Percentiles rank a stretch among this genome's conserved stretches.
phyloP scores from a whole-genome alignment of 257 asterid species.

The Cinchona pubescens region DNA sequence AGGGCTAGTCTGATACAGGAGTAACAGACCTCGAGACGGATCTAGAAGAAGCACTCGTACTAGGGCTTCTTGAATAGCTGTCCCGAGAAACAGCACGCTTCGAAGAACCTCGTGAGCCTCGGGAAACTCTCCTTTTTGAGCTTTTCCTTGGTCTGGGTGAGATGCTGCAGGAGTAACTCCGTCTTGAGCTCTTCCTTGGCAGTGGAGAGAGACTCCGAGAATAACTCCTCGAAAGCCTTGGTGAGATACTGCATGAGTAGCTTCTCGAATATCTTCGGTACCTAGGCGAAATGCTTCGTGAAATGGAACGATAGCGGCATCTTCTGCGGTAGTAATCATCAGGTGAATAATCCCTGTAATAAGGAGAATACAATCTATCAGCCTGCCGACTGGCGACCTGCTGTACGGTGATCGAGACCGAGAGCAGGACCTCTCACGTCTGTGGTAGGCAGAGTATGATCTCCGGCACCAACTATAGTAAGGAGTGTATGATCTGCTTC shows the following conservation, averaged over 20 bases:
- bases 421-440: constrained; percentile 52
- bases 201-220: constrained; percentile 46
- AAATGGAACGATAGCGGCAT: constrained; percentile 19
- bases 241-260: too few species aligned
- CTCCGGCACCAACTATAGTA: constrained; percentile 1
- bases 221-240: too few species aligned
- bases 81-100: constrained; percentile 25
- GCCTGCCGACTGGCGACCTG: constrained; percentile 46
- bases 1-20: constrained; percentile 19
- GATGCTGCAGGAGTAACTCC: constrained; percentile 22
- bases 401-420: constrained; percentile 55
- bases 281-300: constrained; percentile 40
- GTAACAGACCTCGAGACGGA: constrained; percentile 42
- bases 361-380: constrained; percentile 46
- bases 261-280: constrained; percentile 28
- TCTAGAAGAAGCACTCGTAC: constrained; percentile 44
- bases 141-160: constrained; percentile 30
- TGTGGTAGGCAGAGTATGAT: constrained; percentile 32
- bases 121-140: constrained; percentile 25
- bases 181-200: constrained; percentile 20
- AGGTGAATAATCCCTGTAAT: constrained; percentile 39
- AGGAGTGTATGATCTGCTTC: constrained; percentile 14
- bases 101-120: too few species aligned
- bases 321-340: constrained; percentile 33
- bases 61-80: constrained; percentile 48